Evolutionary conservation across 805 yeast genomes (phyloP), one percentile per base, ranked within the genome.

Genomic region (Peterozyma toletana): DNA sequence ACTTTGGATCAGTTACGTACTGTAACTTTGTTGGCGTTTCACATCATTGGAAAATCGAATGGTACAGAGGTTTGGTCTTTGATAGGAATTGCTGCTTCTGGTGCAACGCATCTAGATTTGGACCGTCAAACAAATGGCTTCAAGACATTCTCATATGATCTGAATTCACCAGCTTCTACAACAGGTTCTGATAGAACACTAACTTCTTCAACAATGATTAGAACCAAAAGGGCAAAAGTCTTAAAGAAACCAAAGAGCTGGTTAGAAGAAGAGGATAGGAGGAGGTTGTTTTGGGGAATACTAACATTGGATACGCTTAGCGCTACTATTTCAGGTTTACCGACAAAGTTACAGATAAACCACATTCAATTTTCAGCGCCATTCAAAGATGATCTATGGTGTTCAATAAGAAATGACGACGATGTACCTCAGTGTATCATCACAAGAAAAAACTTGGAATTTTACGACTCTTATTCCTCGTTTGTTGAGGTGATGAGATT

Each of bases 261-360:
- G 68, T 56, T 64, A n/a, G 69, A 66, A 41, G 59, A 53, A 15
- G 70, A 66, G 39, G 55, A 58, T 6, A 57, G 68, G 59, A 47
- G 54, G 57, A 43, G 69, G 56, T 15, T 59, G 50, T 44, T 54
- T 54, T 43, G 64, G 67, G 66, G 67, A 54, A 37, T 67, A 50
- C 53, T 63, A 52, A 46, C 55, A 17, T 41, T 66, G 38, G 71
- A 66, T 46, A 57, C 67, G 1, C 54, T 64, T 6, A 54, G 62
- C 41, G 64, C 70, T 3, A 57, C 67, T 2, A 59, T 66, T 2
- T 65, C 62, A 38, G 68, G 68, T 3, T 64, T 50, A 11, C 57
- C 58, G 3, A 21, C 27, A 21, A 21, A 21, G 27, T 7, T 21
- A 5, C 27, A 21, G 27, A 21, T 21, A 21, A 21, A 21, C 27